Evolutionary conservation across 371 early-diverging fungal genomes (phyloP).

Genomic region (Apophysomyces ossiformis): DNA sequence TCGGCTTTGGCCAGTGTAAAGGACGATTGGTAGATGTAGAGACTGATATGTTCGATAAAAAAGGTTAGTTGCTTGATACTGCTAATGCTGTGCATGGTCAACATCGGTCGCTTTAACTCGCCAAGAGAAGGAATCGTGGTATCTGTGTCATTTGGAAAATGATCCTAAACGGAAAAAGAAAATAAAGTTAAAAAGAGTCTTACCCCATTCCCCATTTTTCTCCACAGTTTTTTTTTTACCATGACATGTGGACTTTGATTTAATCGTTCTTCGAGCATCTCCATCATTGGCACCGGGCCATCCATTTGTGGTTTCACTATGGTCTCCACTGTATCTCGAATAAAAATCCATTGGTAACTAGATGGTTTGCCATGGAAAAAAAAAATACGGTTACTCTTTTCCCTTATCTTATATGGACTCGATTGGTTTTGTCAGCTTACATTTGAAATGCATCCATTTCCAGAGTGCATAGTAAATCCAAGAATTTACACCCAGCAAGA

Average conservation of each 20-base stretch:
- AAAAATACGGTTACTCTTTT: background rate
- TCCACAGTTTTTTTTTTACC: background rate
- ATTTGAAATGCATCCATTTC: conserved; percentile 85
- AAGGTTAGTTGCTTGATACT: conserved; percentile 73
- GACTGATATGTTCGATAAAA: conserved; percentile 76
- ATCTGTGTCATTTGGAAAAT: conserved; percentile 20
- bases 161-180: conserved; percentile 12
- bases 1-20: conserved; percentile 75
- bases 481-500: conserved; percentile 85
- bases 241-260: background rate
- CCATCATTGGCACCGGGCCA: conserved; percentile 63
- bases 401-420: background rate
- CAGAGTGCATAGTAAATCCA: conserved; percentile 81
- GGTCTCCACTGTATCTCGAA: conserved; percentile 80
- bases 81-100: conserved; percentile 71
- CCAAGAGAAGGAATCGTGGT: conserved; percentile 40
- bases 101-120: conserved; percentile 70
- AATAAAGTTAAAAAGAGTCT: background rate
- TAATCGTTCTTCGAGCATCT: conserved; percentile 48
- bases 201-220: background rate
- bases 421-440: conserved; percentile 48
- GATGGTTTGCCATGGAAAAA: background rate
- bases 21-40: conserved; percentile 75
- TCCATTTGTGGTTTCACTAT: conserved; percentile 43
- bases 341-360: conserved; percentile 93